Percentiles rank a stretch among this genome's conserved stretches.
Conservation (phyloP, 176 grass and related monocot genomes). For the Avena atlantica region DNA sequence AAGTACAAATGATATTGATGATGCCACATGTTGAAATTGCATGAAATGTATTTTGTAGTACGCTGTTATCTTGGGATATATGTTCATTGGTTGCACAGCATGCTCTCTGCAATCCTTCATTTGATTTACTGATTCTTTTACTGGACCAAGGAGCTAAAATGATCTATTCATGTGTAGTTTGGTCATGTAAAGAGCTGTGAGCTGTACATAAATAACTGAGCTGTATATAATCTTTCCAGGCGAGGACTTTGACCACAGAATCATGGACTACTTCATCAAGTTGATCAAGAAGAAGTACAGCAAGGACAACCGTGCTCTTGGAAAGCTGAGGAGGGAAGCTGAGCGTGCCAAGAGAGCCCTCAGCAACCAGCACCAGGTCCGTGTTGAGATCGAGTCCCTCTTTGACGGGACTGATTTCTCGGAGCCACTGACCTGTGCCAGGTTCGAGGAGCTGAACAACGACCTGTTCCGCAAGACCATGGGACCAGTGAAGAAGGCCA, state of each 20-base stretch:
- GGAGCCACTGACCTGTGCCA: conserved; percentile 66
- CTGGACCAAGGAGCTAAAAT: neutral
- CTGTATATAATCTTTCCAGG: conserved; percentile 31
- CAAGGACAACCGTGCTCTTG: conserved; percentile 77
- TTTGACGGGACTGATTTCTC: conserved; percentile 72
- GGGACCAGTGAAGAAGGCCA: conserved; percentile 79
- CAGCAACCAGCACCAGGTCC: conserved; percentile 77
- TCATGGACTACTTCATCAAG: conserved; percentile 87
- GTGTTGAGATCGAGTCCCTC: conserved; percentile 81
- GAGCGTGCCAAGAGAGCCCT: conserved; percentile 83
- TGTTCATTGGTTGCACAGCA: neutral
- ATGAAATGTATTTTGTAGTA: too few species aligned
- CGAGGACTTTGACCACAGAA: conserved; percentile 84
- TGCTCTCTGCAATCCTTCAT: too few species aligned
- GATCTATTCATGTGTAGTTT: neutral
- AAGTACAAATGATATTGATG: too few species aligned
- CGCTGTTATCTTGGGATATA: neutral
- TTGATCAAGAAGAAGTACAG: conserved; percentile 80
- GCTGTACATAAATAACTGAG: neutral
- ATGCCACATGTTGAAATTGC: too few species aligned
- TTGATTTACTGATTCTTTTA: neutral
- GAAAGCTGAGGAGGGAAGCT: conserved; percentile 78
- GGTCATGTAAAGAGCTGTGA: neutral
- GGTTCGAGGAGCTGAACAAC: conserved; percentile 80
- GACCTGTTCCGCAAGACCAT: conserved; percentile 76